phyloP scores from a whole-genome alignment of 148 eudicot genomes.

The Nyssa sinensis region DNA sequence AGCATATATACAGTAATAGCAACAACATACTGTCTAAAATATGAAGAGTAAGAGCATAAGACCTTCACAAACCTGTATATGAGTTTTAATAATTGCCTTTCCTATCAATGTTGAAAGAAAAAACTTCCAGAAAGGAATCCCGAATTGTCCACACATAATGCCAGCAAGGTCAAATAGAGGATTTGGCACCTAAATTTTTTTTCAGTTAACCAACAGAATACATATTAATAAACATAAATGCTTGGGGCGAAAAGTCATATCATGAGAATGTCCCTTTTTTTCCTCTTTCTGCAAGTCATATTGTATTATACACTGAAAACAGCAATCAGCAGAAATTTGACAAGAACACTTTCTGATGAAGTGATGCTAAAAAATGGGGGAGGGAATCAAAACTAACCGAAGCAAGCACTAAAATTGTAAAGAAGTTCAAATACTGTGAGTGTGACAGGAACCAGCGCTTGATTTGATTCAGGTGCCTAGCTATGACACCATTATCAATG shows the following conservation, averaged over 20 bases:
- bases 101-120: conserved; percentile 88
- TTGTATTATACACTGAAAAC: too few relatives aligned
- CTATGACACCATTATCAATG: conserved; percentile 52
- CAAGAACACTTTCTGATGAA: not conserved
- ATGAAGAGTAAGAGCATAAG: not conserved
- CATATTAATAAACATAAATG: not conserved
- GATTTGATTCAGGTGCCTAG: conserved; percentile 41
- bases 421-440: conserved; percentile 82
- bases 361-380: not conserved
- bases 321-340: conserved; percentile 7
- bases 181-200: conserved; percentile 72
- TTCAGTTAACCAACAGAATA: conserved; percentile 15
- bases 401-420: conserved; percentile 85
- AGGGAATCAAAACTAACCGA: conserved; percentile 62
- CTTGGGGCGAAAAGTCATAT: not conserved
- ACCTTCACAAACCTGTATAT: conserved; percentile 68
- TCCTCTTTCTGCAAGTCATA: too few relatives aligned
- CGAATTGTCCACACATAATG: conserved; percentile 97
- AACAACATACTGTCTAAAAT: not conserved
- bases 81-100: conserved; percentile 91
- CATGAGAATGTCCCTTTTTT: too few relatives aligned
- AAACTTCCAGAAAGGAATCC: conserved; percentile 94
- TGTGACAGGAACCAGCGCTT: conserved; percentile 84
- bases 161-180: conserved; percentile 99
- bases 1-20: not conserved